These are phyloP conservation scores for Barnettozyma pratensis DNA, from an alignment of 805 yeast species.

Conservation along the genomic window DNA sequence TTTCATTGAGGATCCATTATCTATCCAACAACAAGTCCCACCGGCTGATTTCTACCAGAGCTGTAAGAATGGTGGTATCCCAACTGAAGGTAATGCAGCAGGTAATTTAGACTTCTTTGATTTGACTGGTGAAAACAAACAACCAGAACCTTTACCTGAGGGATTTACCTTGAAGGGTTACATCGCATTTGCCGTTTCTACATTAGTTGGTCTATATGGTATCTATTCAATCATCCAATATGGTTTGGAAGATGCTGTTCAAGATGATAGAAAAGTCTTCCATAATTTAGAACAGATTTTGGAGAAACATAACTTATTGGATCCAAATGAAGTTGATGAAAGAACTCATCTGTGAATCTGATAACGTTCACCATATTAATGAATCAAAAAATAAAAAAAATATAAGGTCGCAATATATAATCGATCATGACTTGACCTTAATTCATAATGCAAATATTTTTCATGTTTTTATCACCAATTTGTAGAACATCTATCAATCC, in stretches of 20 bases:
- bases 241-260: slow-evolving; percentile 59
- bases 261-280: slow-evolving; percentile 40
- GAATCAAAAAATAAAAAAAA: too few relatives aligned
- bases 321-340: slow-evolving; percentile 11
- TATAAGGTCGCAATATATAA: too few relatives aligned
- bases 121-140: slow-evolving; percentile 54
- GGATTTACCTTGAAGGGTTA: slow-evolving; percentile 74
- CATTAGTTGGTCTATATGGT: slow-evolving; percentile 55
- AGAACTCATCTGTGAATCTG: slow-evolving; percentile 13
- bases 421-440: too few relatives aligned
- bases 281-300: slow-evolving; percentile 33
- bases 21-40: slow-evolving; percentile 36
- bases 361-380: too few relatives aligned
- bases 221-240: slow-evolving; percentile 52
- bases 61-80: slow-evolving; percentile 43
- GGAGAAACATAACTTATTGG: slow-evolving; percentile 22
- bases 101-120: slow-evolving; percentile 54
- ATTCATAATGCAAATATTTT: too few relatives aligned
- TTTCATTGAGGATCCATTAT: slow-evolving; percentile 64
- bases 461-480: too few relatives aligned
- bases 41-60: slow-evolving; percentile 44
- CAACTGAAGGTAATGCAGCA: slow-evolving; percentile 68
- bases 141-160: slow-evolving; percentile 55
- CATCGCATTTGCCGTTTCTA: slow-evolving; percentile 51
- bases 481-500: too few relatives aligned